Percentiles rank a stretch among this genome's conserved stretches.
Evolutionary conservation across 148 eudicot genomes (phyloP).

Genomic region (Gaultheria prostrata): DNA sequence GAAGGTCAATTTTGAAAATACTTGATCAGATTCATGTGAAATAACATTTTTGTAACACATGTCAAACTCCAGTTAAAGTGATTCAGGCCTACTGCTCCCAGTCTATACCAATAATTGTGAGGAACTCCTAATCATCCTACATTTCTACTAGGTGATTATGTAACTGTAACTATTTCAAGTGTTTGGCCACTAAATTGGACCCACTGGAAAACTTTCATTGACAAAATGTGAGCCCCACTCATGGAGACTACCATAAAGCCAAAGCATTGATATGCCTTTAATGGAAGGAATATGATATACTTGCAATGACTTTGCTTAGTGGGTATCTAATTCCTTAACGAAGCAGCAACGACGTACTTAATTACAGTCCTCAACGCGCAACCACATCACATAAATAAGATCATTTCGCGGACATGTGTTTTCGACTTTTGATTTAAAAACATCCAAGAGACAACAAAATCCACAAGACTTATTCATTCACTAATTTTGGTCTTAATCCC

Average conservation of each 20-base stretch:
- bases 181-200: constrained; percentile 29
- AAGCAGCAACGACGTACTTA: constrained; percentile 16
- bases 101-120: neutral
- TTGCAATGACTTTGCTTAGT: constrained; percentile 20
- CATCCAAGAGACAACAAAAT: neutral
- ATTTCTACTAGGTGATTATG: neutral
- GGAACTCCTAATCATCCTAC: neutral
- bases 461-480: neutral
- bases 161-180: constrained; percentile 11
- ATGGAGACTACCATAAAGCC: constrained; percentile 13
- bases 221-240: constrained; percentile 14
- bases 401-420: neutral
- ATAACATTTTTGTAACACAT: neutral
- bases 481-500: neutral
- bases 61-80: neutral
- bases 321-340: constrained; percentile 19
- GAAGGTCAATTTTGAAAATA: neutral
- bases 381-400: constrained; percentile 15
- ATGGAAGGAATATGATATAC: constrained; percentile 26
- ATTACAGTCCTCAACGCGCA: constrained; percentile 13
- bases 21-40: neutral
- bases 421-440: too few species aligned
- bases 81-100: neutral
- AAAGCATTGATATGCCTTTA: constrained; percentile 17
- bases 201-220: constrained; percentile 28